These are phyloP conservation scores for Cunninghamia lanceolata DNA, from an alignment of 75 land plant genomes.

Conservation along the genomic window DNA sequence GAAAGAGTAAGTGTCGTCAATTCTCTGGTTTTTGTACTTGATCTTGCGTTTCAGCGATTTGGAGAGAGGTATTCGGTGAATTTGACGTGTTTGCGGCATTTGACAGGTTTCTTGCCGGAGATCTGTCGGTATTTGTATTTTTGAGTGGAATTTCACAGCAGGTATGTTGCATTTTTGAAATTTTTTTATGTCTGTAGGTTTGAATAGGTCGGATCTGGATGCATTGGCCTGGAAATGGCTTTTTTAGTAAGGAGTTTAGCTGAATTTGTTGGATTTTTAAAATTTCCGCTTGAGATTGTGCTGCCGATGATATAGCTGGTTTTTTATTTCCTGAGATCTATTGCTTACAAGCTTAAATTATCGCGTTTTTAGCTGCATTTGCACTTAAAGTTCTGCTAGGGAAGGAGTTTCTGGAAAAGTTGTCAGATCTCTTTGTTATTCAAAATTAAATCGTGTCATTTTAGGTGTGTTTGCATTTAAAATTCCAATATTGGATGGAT, in stretches of 20 bases:
- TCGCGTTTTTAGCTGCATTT: background rate
- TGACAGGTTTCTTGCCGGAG: slow-evolving; percentile 4
- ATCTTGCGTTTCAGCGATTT: background rate
- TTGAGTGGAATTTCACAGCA: background rate
- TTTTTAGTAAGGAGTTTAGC: background rate
- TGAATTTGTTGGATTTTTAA: background rate
- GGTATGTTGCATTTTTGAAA: background rate
- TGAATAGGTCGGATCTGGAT: background rate
- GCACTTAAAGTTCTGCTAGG: background rate
- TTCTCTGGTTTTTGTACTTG: background rate
- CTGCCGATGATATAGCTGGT: background rate
- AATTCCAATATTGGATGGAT: background rate
- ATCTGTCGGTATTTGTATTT: background rate
- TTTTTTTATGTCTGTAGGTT: background rate
- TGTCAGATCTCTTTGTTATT: background rate
- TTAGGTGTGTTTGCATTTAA: background rate
- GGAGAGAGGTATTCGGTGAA: background rate
- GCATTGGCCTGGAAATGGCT: background rate
- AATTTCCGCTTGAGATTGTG: background rate
- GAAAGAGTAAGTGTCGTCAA: background rate
- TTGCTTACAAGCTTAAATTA: background rate
- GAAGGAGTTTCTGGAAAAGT: background rate
- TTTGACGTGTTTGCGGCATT: background rate
- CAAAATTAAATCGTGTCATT: background rate
- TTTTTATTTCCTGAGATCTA: background rate